Percentiles rank a stretch among this genome's conserved stretches.
Conservation (phyloP, 495 filamentous ascomycete genomes). For the Cercophora samala region DNA sequence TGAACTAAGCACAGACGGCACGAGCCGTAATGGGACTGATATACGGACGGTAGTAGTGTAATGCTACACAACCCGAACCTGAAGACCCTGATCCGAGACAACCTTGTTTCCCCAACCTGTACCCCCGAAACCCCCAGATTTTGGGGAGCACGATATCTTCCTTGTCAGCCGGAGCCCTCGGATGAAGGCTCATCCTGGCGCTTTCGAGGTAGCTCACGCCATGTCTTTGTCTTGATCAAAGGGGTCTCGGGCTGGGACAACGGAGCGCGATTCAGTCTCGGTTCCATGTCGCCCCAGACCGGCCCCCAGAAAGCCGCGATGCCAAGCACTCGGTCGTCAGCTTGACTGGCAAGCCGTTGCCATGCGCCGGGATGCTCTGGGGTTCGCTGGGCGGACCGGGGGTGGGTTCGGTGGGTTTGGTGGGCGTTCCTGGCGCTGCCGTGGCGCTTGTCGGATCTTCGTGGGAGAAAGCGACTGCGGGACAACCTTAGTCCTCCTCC, state of each 20-base stretch:
- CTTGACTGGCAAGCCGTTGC: background rate
- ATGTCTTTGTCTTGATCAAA: background rate
- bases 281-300: slow-evolving; percentile 2
- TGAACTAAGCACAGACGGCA: background rate
- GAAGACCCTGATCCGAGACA: slow-evolving; percentile 4
- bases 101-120: slow-evolving; percentile 18
- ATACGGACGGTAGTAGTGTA: background rate
- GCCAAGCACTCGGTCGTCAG: slow-evolving; percentile 3
- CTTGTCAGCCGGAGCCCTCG: slow-evolving; percentile 13
- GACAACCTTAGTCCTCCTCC: slow-evolving; percentile 38
- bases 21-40: background rate
- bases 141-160: background rate
- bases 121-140: slow-evolving; percentile 1
- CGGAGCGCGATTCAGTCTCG: background rate
- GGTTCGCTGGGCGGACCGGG: background rate
- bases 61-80: too few relatives aligned
- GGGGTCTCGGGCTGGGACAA: background rate
- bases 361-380: background rate
- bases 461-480: slow-evolving; percentile 19
- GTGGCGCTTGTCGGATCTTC: slow-evolving; percentile 9
- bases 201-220: background rate
- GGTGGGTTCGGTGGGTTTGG: slow-evolving; percentile 12
- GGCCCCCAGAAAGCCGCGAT: slow-evolving; percentile 1
- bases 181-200: slow-evolving; percentile 25
- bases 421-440: slow-evolving; percentile 9